Conservation (phyloP, 345 rosid species). For the Hypericum androsaemum region DNA sequence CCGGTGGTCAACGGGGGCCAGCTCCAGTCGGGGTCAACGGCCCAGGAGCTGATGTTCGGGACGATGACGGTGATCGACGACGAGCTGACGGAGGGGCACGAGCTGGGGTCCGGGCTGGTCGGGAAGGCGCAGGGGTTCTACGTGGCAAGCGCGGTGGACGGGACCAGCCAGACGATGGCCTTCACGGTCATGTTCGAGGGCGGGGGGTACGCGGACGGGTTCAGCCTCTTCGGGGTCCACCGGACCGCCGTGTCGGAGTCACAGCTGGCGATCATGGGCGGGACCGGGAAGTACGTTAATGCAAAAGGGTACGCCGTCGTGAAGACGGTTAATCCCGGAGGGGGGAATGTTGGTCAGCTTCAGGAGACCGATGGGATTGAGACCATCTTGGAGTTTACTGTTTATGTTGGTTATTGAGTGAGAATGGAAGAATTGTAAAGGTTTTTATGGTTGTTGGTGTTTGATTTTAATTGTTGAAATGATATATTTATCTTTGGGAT, state of each 20-base stretch:
- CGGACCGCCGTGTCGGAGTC: conserved; percentile 27
- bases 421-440: too few species aligned
- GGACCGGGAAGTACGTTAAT: conserved; percentile 30
- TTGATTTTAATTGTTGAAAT: too few species aligned
- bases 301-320: conserved; percentile 49
- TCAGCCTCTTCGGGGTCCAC: conserved; percentile 42
- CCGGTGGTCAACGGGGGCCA: conserved; percentile 43
- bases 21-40: conserved; percentile 38
- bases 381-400: conserved; percentile 1
- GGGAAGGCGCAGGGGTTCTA: conserved; percentile 92
- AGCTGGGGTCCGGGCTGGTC: conserved; percentile 50
- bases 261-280: conserved; percentile 47
- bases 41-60: conserved; percentile 70
- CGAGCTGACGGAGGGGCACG: conserved; percentile 62
- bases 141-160: conserved; percentile 64
- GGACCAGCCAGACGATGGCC: conserved; percentile 65
- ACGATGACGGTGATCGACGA: conserved; percentile 76
- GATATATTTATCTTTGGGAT: too few species aligned
- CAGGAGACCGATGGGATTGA: conserved; percentile 2
- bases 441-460: too few species aligned
- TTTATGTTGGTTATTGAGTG: not conserved
- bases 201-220: conserved; percentile 19
- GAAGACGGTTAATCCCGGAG: conserved; percentile 13
- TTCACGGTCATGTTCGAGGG: conserved; percentile 24
- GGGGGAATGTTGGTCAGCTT: not conserved